Evolutionary conservation across 179 eudicot species (phyloP), one percentile per base, ranked within the genome.

Genomic region (Corrigiola litoralis): DNA sequence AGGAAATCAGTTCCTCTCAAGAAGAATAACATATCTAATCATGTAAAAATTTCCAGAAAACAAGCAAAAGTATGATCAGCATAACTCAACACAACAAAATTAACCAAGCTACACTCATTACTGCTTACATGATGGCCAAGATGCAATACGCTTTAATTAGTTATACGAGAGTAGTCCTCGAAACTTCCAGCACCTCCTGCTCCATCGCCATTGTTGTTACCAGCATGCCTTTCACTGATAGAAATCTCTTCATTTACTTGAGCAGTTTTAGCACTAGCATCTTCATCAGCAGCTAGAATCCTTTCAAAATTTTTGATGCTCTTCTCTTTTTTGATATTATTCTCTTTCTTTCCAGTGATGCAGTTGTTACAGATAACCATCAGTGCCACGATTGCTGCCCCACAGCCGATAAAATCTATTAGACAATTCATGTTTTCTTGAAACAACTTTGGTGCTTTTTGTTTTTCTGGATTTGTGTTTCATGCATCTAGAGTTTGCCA

Each of bases 351-450:
- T 13, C 65, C 64, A 41, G 42, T 27, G 42, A 65, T 23, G 52
- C 75, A 71, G 37, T 71, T 34, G 11, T 54, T 64, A 24, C 63
- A 71, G n/a, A 71, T 3, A 34, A 56, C 44, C 63, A 64, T 56
- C 27, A 71, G 31, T 5, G 70, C 70, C 42, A 64, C 41, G 5
- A 71, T 57, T 6, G 59, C 70, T 11, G 75, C 75, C 27, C 75
- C 75, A 38, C 75, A 71, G 13, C 75, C 75, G 1, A 71, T 40
- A 48, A 71, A 42, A 48, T 45, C 44, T 32, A 64, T 58, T 33
- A 71, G 37, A 57, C 58, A 71, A 45, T 71, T 71, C 75, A 71
- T 64, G 14, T 32, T 31, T 37, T 14, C 28, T 41, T 36, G 28
- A 2, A 8, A 36, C 12, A 1, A 46, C 7, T 65, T 27, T 17